phyloP scores from a whole-genome alignment of 73 alveolate species.

The Tetrahymena thermophila region DNA sequence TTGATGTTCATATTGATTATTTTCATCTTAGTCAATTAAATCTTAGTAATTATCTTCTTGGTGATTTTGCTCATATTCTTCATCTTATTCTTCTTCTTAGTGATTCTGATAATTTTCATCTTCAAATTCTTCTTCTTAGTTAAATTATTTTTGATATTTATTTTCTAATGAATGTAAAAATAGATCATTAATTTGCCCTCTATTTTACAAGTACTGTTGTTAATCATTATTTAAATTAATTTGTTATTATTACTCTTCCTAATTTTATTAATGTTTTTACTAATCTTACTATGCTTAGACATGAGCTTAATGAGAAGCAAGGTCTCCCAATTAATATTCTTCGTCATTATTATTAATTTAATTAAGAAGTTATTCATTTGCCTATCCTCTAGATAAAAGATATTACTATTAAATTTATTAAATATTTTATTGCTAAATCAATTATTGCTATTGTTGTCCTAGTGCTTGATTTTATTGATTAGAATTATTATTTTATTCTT shows the following conservation, averaged over 20 bases:
- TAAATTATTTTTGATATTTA: background rate
- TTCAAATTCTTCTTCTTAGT: background rate
- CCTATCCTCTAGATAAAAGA: background rate
- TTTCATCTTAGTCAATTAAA: background rate
- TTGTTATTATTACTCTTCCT: background rate
- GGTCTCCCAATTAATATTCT: background rate
- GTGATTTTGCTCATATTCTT: background rate
- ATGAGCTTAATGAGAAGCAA: background rate
- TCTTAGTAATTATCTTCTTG: background rate
- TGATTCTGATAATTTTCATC: background rate
- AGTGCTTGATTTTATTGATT: background rate
- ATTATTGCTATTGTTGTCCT: too few relatives aligned
- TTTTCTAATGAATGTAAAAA: background rate
- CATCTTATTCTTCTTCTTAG: too few relatives aligned
- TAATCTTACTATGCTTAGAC: background rate
- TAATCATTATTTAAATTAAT: background rate
- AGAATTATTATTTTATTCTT: background rate
- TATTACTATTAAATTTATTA: background rate
- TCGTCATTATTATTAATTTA: background rate
- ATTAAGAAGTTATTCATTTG: background rate
- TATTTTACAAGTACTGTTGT: background rate
- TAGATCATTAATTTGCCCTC: background rate
- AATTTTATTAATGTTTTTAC: background rate
- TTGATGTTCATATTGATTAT: background rate
- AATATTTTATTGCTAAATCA: background rate